Base-by-base conservation (phyloP, 2,329 filamentous ascomycete genomes). In the Helicocarpus griseus region DNA sequence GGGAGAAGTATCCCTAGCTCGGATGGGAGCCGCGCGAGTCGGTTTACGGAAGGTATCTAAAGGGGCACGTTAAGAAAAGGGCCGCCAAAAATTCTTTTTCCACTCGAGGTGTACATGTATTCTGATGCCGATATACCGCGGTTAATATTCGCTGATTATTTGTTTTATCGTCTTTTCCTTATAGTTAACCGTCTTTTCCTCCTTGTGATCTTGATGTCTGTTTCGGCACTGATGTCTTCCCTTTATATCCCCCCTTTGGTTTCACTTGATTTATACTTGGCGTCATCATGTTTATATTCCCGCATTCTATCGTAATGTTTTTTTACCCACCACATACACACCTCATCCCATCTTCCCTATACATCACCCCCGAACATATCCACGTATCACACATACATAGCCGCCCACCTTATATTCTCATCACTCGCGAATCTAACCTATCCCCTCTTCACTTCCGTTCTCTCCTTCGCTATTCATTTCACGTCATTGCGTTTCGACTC, bases 1-100 rank as follows among this genome's bases (percentile, higher is more conserved):
- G 71, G 71, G 24, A 69, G 71, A 49, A 72, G 67, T 50, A 62
- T 69, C 51, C 61, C 67, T 5, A 68, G 68, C 50, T 64, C 65
- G 41, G 71, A 73, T 55, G 70, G 70, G n/a, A 74, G 71, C 57
- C 67, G 70, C 31, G 63, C 69, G 31, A 74, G 71, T 58, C 68
- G 71, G 41, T 74, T 74, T 55, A 70, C 68, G 17, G 71, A 64
- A 49, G 61, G 60, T 26, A 55, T 64, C 47, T 63, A 36, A 56
- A n/a, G 68, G 56, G 65, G 63, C 24, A 55, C 65, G 17, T 60
- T 35, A 35, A 35, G n/a, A 35, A 35, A 9, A 14, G 31, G n/a
- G 31, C 9, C 31, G n/a, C 31, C 9, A 35, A 35, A 35, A 35
- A 35, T 35, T 11, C n/a, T 14, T 35, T 35, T 35, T 35, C n/a